phyloP scores from a whole-genome alignment of 2,329 filamentous ascomycete species.

The Colletotrichum tofieldiae region DNA sequence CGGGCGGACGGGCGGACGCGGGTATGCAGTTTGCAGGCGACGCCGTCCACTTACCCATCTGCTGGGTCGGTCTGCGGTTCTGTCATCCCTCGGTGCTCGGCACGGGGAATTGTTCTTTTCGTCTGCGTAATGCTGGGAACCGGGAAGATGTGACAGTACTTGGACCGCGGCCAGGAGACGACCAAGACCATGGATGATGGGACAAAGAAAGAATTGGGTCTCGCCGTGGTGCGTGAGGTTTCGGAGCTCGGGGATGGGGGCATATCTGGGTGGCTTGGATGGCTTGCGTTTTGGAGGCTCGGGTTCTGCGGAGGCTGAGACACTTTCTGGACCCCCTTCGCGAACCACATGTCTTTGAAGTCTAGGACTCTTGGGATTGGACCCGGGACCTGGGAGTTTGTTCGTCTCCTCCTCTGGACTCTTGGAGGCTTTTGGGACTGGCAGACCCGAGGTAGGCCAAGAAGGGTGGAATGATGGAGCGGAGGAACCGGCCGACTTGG shows the following conservation, averaged over 20 bases:
- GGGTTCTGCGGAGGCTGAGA: background rate
- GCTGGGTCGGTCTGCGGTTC: background rate
- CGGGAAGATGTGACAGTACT: background rate
- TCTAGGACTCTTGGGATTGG: background rate
- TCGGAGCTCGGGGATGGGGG: background rate
- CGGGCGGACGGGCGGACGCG: background rate
- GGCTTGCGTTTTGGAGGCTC: background rate
- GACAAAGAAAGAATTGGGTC: background rate
- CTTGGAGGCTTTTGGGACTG: background rate
- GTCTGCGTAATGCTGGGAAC: background rate
- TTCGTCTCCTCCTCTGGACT: background rate
- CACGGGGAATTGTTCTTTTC: background rate
- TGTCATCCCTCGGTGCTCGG: background rate
- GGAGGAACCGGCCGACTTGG: conserved; percentile 11
- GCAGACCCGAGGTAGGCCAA: background rate
- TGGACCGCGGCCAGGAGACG: background rate
- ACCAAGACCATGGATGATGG: too few relatives aligned
- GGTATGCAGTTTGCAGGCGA: conserved; percentile 9
- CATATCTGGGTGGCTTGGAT: background rate
- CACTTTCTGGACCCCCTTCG: background rate
- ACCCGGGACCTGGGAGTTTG: background rate
- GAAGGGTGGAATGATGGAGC: background rate
- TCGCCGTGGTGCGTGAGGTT: background rate
- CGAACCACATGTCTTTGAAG: background rate
- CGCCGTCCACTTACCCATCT: background rate